Base-by-base conservation (phyloP, 371 early-diverging fungal genomes). In the Actinomortierella wolfii region DNA sequence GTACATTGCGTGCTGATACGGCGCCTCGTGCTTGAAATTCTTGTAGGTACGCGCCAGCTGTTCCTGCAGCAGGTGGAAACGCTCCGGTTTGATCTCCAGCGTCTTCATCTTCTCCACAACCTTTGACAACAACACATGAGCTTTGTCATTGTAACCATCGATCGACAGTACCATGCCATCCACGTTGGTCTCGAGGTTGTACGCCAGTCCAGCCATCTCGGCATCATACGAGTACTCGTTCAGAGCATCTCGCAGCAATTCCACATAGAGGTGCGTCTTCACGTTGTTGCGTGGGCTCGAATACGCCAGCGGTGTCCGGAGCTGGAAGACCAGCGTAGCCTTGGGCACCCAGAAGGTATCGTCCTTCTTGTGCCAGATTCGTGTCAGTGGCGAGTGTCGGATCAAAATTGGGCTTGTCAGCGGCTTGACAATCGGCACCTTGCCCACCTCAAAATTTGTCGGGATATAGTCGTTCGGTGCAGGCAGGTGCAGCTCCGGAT, bases 311-410 rank as follows among this genome's bases (percentile, higher is more conserved):
- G 74, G 74, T 8, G 76, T 69, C 53, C 63, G 62, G 54, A 74
- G 68, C 28, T 62, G 66, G 50, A 77, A 67, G 56, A 61, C 64
- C 54, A 77, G 57, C 52, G 60, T 73, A 23, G 87, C 87, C 59
- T 91, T 88, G 42, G 94, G 94, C 2, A 91, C 89, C 86, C 83
- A 88, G 68, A 95, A 97, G 1, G 86, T 88, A 68, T 97, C 95
- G 67, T 97, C 97, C 69, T 91, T 92, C 79, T 96, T 95, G 76
- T 93, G 88, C 97, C 97, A 97, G 63, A 96, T 61, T 28, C 95
- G 86, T 21, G 79, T 65, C 14, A 86, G 56, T 24, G 86, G 78
- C 18, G 84, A 83, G 18, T 94, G 92, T 48, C 76, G 75, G 46
- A 92, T 79, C 45, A 91, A 76, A 15, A 76, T 58, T 18, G 89